Evolutionary conservation across 202 grass and related monocot species (phyloP).

Genomic region (Miscanthus sacchariflorus): DNA sequence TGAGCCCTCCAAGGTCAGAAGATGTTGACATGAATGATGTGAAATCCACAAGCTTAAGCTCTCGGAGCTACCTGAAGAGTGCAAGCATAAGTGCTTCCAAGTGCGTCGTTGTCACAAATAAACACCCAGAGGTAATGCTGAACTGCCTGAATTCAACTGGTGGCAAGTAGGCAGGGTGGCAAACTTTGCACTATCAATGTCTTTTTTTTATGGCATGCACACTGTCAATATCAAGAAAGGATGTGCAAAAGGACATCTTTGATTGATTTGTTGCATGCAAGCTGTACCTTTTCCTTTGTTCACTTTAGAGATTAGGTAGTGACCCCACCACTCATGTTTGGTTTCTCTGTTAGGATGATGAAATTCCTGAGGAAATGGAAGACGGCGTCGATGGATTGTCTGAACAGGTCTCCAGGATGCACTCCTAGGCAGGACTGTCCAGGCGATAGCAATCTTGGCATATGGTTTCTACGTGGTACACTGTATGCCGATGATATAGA

Average conservation of each 20-base stretch:
- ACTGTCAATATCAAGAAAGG: conserved; percentile 22
- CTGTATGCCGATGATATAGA: neutral
- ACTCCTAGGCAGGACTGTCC: conserved; percentile 38
- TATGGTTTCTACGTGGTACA: conserved; percentile 2
- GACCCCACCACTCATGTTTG: too few relatives aligned
- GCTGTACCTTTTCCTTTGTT: neutral
- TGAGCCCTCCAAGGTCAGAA: conserved; percentile 70
- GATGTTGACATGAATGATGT: conserved; percentile 43
- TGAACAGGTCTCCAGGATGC: conserved; percentile 52
- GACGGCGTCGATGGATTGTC: conserved; percentile 45
- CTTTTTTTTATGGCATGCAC: neutral
- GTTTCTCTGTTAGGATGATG: conserved; percentile 20
- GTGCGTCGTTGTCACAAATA: conserved; percentile 71
- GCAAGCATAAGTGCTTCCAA: conserved; percentile 97
- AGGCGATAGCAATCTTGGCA: neutral
- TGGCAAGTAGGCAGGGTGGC: conserved; percentile 19
- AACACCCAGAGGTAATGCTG: conserved; percentile 61
- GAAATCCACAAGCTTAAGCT: conserved; percentile 46
- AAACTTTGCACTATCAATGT: neutral
- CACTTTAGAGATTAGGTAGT: neutral
- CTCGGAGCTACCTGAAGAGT: conserved; percentile 80
- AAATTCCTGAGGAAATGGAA: conserved; percentile 56
- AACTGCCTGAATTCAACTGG: conserved; percentile 12
- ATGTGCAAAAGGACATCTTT: neutral
- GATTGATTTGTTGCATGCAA: conserved; percentile 28